Percentiles rank a stretch among this genome's conserved stretches.
These are phyloP conservation scores for Amesomyces nigricolor DNA, from an alignment of 2,329 filamentous ascomycete species.

Conservation along the genomic window DNA sequence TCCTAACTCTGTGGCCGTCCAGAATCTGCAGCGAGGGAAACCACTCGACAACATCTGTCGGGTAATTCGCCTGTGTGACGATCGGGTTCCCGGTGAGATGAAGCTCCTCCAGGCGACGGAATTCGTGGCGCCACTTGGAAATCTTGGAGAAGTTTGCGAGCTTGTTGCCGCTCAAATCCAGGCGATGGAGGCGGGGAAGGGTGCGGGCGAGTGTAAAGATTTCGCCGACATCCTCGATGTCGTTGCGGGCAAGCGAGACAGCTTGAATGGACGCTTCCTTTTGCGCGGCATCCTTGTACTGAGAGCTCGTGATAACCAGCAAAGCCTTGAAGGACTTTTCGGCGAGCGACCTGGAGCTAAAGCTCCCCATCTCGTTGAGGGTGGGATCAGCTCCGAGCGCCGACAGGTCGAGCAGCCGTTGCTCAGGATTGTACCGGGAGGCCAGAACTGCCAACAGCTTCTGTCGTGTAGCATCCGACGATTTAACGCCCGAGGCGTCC, in stretches of 20 bases:
- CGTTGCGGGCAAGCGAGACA: slow-evolving; percentile 76
- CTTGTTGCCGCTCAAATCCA: slow-evolving; percentile 82
- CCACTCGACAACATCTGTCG: slow-evolving; percentile 67
- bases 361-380: slow-evolving; percentile 69
- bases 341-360: slow-evolving; percentile 62
- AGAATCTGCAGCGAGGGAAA: slow-evolving; percentile 75
- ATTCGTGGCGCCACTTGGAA: slow-evolving; percentile 71
- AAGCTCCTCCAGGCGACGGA: slow-evolving; percentile 73
- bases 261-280: slow-evolving; percentile 75
- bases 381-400: slow-evolving; percentile 65
- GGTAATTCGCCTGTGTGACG: slow-evolving; percentile 55
- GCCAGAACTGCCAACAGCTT: slow-evolving; percentile 67
- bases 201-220: slow-evolving; percentile 72
- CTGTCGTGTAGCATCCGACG: slow-evolving; percentile 52
- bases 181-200: slow-evolving; percentile 78
- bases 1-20: slow-evolving; percentile 69
- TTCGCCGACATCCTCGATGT: slow-evolving; percentile 63
- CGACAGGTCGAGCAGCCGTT: slow-evolving; percentile 80
- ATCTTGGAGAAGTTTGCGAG: slow-evolving; percentile 64
- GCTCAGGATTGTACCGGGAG: slow-evolving; percentile 63
- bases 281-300: slow-evolving; percentile 65
- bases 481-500: slow-evolving; percentile 34
- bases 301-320: slow-evolving; percentile 76
- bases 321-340: slow-evolving; percentile 88
- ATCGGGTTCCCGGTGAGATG: slow-evolving; percentile 75